Percentiles rank a stretch among this genome's conserved stretches.
Conservation (phyloP, 352 stramenopile species). For the Phytophthora fragariaefolia region DNA sequence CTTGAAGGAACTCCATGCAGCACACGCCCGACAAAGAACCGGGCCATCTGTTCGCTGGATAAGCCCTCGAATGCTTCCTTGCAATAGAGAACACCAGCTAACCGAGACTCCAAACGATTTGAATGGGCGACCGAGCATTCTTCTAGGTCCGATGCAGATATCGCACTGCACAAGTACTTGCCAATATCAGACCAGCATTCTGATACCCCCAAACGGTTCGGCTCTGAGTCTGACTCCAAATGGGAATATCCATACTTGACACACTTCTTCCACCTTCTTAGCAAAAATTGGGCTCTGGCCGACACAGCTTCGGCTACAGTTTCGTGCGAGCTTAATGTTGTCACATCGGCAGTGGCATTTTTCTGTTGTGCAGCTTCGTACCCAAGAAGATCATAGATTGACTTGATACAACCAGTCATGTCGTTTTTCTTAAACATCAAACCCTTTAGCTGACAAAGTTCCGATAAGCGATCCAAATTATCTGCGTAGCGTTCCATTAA, state of each 20-base stretch:
- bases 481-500: slow-evolving; percentile 62
- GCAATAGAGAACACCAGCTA: slow-evolving; percentile 42
- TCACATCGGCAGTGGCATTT: background rate
- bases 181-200: slow-evolving; percentile 25
- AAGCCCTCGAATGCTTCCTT: slow-evolving; percentile 31
- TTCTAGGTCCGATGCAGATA: slow-evolving; percentile 29
- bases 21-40: slow-evolving; percentile 48
- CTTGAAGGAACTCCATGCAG: slow-evolving; percentile 37
- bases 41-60: slow-evolving; percentile 27
- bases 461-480: slow-evolving; percentile 53
- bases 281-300: slow-evolving; percentile 40
- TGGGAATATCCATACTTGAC: slow-evolving; percentile 8
- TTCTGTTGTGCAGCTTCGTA: slow-evolving; percentile 17
- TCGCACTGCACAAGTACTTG: slow-evolving; percentile 44
- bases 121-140: slow-evolving; percentile 43
- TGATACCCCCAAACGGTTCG: slow-evolving; percentile 1
- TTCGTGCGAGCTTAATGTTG: slow-evolving; percentile 36
- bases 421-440: slow-evolving; percentile 48
- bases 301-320: slow-evolving; percentile 37
- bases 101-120: slow-evolving; percentile 41
- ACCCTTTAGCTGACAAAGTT: slow-evolving; percentile 59
- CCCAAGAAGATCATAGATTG: slow-evolving; percentile 42
- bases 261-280: slow-evolving; percentile 38
- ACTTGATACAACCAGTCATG: slow-evolving; percentile 42
- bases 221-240: slow-evolving; percentile 13